Conservation (phyloP, 495 filamentous ascomycete species). For the Hypoxylon intermedium region DNA sequence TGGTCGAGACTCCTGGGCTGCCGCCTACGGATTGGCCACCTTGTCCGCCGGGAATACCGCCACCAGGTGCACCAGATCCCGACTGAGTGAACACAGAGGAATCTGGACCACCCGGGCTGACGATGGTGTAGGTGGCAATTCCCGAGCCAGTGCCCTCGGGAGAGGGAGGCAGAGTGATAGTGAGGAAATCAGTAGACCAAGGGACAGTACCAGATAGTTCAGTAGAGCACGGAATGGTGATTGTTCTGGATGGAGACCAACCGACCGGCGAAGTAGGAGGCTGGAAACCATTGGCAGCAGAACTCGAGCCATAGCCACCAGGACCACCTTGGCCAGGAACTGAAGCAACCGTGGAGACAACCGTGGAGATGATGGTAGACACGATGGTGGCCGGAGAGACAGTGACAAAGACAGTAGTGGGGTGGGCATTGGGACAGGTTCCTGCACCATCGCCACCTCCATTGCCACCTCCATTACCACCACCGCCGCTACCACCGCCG, state of each 20-base stretch:
- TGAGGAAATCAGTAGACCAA: constrained; percentile 41
- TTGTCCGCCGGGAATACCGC: constrained; percentile 31
- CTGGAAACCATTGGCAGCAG: constrained; percentile 23
- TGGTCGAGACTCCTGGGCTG: constrained; percentile 17
- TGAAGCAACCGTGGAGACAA: constrained; percentile 39
- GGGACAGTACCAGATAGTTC: constrained; percentile 23
- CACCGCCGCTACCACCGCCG: constrained; percentile 2
- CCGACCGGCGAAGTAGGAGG: constrained; percentile 21
- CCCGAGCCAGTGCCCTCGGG: constrained; percentile 20
- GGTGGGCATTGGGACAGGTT: constrained; percentile 38
- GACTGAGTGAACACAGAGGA: not conserved
- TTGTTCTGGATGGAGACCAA: constrained; percentile 36
- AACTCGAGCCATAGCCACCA: constrained; percentile 29
- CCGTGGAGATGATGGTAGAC: constrained; percentile 41
- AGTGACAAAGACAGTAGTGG: constrained; percentile 48
- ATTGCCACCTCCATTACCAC: not conserved
- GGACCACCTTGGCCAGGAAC: constrained; percentile 20
- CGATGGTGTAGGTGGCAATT: constrained; percentile 39
- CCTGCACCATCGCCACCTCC: constrained; percentile 20
- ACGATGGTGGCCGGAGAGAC: constrained; percentile 28
- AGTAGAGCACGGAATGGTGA: constrained; percentile 30
- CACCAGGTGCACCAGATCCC: constrained; percentile 7
- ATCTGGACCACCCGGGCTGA: constrained; percentile 27
- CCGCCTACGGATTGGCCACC: constrained; percentile 23
- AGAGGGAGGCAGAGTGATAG: constrained; percentile 38